Conservation (phyloP, 2,329 filamentous ascomycete species). For the Plenodomus biglobosus region DNA sequence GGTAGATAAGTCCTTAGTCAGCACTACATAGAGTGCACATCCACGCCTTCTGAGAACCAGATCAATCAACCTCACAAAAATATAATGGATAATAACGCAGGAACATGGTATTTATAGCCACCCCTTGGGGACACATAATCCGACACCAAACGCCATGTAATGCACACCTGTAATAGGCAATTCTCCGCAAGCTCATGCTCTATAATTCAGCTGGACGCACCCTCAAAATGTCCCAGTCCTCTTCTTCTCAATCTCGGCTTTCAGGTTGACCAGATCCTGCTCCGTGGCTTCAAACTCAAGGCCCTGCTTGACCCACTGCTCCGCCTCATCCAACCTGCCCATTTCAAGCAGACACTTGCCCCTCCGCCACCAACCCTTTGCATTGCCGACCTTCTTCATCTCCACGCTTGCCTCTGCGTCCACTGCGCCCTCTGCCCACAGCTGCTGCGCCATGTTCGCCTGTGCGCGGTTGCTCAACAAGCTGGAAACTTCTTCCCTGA, state of each 20-base stretch:
- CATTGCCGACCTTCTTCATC: constrained; percentile 81
- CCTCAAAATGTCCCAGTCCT: constrained; percentile 16
- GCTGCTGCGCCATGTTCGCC: constrained; percentile 78
- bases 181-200: not conserved
- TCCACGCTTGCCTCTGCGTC: constrained; percentile 90
- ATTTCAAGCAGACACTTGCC: constrained; percentile 88
- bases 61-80: no score
- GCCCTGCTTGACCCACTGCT: constrained; percentile 72
- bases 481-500: constrained; percentile 78
- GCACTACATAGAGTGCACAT: no score
- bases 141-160: no score
- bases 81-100: no score
- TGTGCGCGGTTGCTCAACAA: constrained; percentile 87
- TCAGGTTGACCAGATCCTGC: constrained; percentile 43
- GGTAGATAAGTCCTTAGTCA: no score
- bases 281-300: constrained; percentile 77
- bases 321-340: constrained; percentile 80
- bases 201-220: not conserved
- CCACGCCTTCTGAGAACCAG: no score
- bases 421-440: constrained; percentile 82
- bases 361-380: constrained; percentile 91
- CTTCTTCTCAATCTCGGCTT: constrained; percentile 52
- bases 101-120: no score
- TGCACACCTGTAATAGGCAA: not conserved
- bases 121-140: no score